phyloP scores from a whole-genome alignment of 805 yeast genomes.

The Ogataea dorogensis region DNA sequence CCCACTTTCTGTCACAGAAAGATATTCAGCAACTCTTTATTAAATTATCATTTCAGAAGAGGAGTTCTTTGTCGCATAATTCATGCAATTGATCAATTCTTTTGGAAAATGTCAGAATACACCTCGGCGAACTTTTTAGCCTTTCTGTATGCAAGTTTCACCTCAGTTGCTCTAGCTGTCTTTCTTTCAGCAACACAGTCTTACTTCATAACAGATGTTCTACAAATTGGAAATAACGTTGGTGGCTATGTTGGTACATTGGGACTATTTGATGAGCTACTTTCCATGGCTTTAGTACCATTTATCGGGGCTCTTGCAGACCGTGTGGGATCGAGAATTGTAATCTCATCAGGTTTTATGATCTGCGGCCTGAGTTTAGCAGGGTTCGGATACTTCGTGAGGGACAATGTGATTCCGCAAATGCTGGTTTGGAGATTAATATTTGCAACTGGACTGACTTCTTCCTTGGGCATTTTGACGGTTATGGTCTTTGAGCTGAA shows the following conservation, averaged over 20 bases:
- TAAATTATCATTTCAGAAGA: too few species aligned
- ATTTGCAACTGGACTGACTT: conserved; percentile 61
- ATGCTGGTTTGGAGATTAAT: conserved; percentile 50
- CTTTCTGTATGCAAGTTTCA: conserved; percentile 24
- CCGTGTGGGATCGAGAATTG: conserved; percentile 56
- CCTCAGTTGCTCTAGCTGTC: conserved; percentile 29
- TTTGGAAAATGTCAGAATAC: conserved; percentile 21
- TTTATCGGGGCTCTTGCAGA: conserved; percentile 64
- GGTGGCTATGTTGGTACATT: conserved; percentile 49
- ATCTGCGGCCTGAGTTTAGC: conserved; percentile 46
- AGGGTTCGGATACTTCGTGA: conserved; percentile 47
- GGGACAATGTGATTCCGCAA: conserved; percentile 44
- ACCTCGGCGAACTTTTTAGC: conserved; percentile 27
- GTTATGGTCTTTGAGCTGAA: conserved; percentile 49
- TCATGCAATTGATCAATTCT: conserved; percentile 3
- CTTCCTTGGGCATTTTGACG: conserved; percentile 44
- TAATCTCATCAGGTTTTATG: conserved; percentile 48
- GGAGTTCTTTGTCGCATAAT: too few species aligned
- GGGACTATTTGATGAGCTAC: conserved; percentile 59
- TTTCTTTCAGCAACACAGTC: conserved; percentile 33
- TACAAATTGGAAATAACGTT: conserved; percentile 28
- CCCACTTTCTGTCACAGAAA: too few species aligned
- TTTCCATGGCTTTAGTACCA: conserved; percentile 54
- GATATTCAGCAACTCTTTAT: too few species aligned
- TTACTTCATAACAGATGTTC: conserved; percentile 33